A percentile compares a stretch with the other conserved stretches of the same genome.
Evolutionary conservation across 2,329 filamentous ascomycete genomes (phyloP).

Genomic region (Aspergillus terreus): DNA sequence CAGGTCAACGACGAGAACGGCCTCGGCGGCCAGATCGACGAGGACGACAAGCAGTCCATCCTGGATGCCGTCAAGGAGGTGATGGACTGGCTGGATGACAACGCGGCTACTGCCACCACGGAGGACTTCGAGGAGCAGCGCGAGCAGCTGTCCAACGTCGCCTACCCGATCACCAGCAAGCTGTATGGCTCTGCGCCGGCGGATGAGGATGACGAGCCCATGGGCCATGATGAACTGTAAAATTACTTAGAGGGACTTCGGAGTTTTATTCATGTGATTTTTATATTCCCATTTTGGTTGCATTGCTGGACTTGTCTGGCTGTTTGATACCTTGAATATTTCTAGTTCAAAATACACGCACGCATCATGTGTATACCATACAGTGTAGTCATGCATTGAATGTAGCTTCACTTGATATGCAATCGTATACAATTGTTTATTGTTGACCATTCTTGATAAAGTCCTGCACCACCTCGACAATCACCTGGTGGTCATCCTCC

Average conservation of each 20-base stretch:
- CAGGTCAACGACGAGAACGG: slow-evolving; percentile 96
- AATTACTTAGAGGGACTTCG: slow-evolving; percentile 36
- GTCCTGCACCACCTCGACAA: slow-evolving; percentile 65
- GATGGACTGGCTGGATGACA: slow-evolving; percentile 95
- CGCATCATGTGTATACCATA: slow-evolving; percentile 2
- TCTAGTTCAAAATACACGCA: background rate
- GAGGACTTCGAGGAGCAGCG: slow-evolving; percentile 99
- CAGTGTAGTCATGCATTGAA: background rate
- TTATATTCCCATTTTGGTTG: slow-evolving; percentile 12
- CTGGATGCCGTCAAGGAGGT: slow-evolving; percentile 96
- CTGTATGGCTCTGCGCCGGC: slow-evolving; percentile 70
- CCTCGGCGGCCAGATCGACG: slow-evolving; percentile 96
- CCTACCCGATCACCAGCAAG: slow-evolving; percentile 99
- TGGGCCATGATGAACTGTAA: slow-evolving; percentile 76
- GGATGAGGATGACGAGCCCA: slow-evolving; percentile 67
- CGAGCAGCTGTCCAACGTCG: slow-evolving; percentile 95
- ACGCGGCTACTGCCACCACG: slow-evolving; percentile 74
- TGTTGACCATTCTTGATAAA: slow-evolving; percentile 29
- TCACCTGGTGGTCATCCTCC: slow-evolving; percentile 71
- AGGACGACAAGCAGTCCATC: slow-evolving; percentile 96
- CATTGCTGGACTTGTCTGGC: background rate
- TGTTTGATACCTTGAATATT: slow-evolving; percentile 7
- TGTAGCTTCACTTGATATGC: background rate
- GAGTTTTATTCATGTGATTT: slow-evolving; percentile 30
- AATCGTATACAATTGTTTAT: slow-evolving; percentile 5